These are phyloP conservation scores for Petrea volubilis DNA, from an alignment of 257 asterid species.

Conservation along the genomic window DNA sequence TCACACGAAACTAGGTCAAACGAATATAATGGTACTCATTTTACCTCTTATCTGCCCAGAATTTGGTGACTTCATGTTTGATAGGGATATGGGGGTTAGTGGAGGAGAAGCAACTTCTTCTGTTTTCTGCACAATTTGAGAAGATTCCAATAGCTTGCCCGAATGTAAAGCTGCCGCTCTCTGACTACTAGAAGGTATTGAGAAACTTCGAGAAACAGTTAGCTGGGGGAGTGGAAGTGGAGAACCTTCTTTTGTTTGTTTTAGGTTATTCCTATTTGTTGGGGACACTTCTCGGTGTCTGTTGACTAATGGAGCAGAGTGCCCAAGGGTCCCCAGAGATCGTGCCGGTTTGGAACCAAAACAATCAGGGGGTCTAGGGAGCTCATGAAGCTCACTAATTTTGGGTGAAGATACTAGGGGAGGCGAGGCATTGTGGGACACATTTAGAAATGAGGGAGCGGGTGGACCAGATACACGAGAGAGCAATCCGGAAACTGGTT, in stretches of 20 bases:
- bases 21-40: slow-evolving; percentile 6
- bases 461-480: slow-evolving; percentile 46
- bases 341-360: slow-evolving; percentile 48
- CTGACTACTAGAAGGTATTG: slow-evolving; percentile 68
- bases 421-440: slow-evolving; percentile 61
- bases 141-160: slow-evolving; percentile 58
- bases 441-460: slow-evolving; percentile 44
- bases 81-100: slow-evolving; percentile 69
- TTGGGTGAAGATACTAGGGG: slow-evolving; percentile 74
- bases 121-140: slow-evolving; percentile 42
- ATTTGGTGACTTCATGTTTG: slow-evolving; percentile 56
- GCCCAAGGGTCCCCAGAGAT: slow-evolving; percentile 53
- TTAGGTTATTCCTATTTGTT: slow-evolving; percentile 46
- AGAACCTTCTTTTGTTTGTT: slow-evolving; percentile 54
- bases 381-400: slow-evolving; percentile 93
- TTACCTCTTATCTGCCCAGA: slow-evolving; percentile 73
- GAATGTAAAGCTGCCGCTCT: slow-evolving; percentile 48
- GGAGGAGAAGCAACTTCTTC: slow-evolving; percentile 75
- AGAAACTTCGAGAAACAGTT: slow-evolving; percentile 77
- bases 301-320: slow-evolving; percentile 75
- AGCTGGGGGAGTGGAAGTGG: slow-evolving; percentile 77
- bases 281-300: slow-evolving; percentile 69
- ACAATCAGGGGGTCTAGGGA: slow-evolving; percentile 94
- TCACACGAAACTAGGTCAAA: slow-evolving; percentile 12
- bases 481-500: slow-evolving; percentile 45